Evolutionary conservation across 1,284 basidiomycete species (phyloP).

Genomic region (Cutaneotrichosporon dermatis): DNA sequence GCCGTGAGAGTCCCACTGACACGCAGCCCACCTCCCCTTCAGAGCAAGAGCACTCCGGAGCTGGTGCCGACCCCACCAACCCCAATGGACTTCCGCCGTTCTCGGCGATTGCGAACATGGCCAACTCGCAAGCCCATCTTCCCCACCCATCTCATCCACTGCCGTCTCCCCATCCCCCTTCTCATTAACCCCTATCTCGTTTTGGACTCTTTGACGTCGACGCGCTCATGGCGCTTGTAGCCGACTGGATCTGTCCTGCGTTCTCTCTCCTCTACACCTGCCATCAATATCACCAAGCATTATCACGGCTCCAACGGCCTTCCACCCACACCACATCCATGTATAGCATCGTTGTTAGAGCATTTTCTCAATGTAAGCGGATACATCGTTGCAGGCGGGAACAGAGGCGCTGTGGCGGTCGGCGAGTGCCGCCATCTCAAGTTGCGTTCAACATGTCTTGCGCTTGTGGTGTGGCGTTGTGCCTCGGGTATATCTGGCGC

Average conservation of each 20-base stretch:
- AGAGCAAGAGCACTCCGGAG: neutral
- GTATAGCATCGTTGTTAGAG: no score
- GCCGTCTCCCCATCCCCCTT: neutral
- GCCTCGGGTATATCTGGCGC: no score
- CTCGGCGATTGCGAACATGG: conserved; percentile 51
- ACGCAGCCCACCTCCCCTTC: conserved; percentile 8
- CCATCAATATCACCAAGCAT: conserved; percentile 2
- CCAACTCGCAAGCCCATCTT: conserved; percentile 1
- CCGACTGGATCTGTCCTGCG: neutral
- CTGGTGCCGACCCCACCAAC: conserved; percentile 42
- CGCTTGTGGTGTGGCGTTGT: no score
- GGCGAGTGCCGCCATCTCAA: no score
- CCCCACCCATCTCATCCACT: neutral
- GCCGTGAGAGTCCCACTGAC: neutral
- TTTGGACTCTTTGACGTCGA: neutral
- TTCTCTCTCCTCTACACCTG: neutral
- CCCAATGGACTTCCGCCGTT: conserved; percentile 33
- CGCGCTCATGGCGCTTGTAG: neutral
- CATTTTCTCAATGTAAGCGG: no score
- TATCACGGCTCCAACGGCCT: no score
- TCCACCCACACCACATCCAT: no score
- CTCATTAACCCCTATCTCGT: no score
- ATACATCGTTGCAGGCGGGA: no score
- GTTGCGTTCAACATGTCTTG: no score
- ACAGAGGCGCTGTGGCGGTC: no score